Evolutionary conservation across 306 rosid genomes (phyloP).

Genomic region (Medicago lupulina): DNA sequence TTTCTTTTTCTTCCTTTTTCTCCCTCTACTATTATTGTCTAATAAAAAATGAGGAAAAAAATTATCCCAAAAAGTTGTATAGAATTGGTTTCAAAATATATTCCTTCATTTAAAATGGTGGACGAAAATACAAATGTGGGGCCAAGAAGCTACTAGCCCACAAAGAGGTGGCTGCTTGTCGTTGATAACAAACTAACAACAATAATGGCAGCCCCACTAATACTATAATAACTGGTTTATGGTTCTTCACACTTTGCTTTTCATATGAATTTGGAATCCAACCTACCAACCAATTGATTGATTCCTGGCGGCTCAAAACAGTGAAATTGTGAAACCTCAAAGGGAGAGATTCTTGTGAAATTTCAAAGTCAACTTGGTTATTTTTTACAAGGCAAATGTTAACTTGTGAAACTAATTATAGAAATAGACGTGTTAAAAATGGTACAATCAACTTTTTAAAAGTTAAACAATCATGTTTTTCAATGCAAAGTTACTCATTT

Average conservation of each 20-base stretch:
- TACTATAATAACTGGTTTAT: not conserved
- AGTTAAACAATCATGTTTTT: no score
- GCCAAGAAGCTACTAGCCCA: not conserved
- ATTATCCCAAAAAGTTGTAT: no score
- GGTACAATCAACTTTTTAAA: no score
- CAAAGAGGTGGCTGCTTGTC: constrained; percentile 7
- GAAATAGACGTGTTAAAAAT: no score
- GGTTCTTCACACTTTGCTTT: not conserved
- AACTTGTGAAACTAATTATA: no score
- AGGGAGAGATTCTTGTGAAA: not conserved
- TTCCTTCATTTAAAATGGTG: not conserved
- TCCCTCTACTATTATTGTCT: no score
- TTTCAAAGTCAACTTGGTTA: no score
- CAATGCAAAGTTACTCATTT: no score
- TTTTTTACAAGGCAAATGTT: no score
- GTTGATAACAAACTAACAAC: constrained; percentile 4
- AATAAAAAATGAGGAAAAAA: no score
- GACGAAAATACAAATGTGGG: constrained; percentile 2
- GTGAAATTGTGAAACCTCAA: not conserved
- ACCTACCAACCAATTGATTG: not conserved
- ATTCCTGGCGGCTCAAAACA: not conserved
- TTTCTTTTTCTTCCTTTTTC: no score
- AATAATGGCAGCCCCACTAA: not conserved
- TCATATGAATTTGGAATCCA: not conserved
- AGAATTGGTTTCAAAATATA: no score